Percentiles rank a stretch among this genome's conserved stretches.
These are phyloP conservation scores for Thymus mandschuricus DNA, from an alignment of 257 asterid species.

Conservation along the genomic window DNA sequence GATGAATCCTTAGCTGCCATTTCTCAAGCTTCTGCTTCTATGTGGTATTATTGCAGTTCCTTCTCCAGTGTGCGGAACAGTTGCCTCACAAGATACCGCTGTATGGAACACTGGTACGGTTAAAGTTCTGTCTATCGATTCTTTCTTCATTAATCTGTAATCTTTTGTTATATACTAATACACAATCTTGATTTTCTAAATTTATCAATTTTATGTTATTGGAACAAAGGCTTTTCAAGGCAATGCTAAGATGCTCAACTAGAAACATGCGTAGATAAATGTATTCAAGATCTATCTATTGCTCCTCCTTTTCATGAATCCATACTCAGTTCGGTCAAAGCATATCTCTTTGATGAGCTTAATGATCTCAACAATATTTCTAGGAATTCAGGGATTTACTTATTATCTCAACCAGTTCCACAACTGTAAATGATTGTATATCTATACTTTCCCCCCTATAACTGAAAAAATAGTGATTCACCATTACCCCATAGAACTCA, in stretches of 20 bases:
- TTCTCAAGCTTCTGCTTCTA: constrained; percentile 28
- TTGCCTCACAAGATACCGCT: constrained; percentile 96
- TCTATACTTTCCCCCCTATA: not conserved
- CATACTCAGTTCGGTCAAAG: not conserved
- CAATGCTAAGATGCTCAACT: constrained; percentile 20
- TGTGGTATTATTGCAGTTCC: constrained; percentile 62
- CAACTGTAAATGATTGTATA: too few relatives aligned
- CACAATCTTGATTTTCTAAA: not conserved
- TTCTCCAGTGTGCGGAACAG: constrained; percentile 94
- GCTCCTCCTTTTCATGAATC: constrained; percentile 4
- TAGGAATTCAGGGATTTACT: too few relatives aligned
- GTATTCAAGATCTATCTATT: constrained; percentile 17
- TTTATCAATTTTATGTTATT: not conserved
- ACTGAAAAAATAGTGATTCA: not conserved
- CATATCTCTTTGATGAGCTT: not conserved
- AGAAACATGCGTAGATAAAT: not conserved
- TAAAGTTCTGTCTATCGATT: constrained; percentile 19
- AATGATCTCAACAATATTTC: not conserved
- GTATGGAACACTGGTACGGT: constrained; percentile 92
- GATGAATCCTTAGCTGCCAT: not conserved
- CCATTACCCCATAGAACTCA: constrained; percentile 9
- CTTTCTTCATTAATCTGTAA: constrained; percentile 4
- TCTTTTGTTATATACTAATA: constrained; percentile 1
- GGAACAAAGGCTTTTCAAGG: constrained; percentile 21
- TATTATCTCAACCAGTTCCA: too few relatives aligned